Percentiles rank a stretch among this genome's conserved stretches.
phyloP scores from a whole-genome alignment of 768 basidiomycete genomes.

The Multifurca ochricompacta region DNA sequence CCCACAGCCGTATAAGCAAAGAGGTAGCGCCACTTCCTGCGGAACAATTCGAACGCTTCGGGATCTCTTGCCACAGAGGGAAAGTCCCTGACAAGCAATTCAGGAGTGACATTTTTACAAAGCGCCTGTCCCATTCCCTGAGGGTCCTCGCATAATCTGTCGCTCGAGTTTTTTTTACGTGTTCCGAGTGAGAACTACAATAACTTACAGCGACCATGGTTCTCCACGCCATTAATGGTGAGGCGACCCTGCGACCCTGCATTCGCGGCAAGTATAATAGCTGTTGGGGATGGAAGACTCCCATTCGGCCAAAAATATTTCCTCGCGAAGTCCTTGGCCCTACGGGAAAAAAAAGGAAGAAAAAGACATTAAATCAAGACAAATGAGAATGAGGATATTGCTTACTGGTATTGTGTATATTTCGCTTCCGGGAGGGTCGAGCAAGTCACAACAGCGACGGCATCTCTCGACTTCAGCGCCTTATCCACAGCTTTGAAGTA shows the following conservation, averaged over 20 bases:
- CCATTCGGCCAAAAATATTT: constrained; percentile 87
- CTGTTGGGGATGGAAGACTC: constrained; percentile 78
- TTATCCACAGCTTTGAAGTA: constrained; percentile 42
- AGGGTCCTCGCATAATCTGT: constrained; percentile 22
- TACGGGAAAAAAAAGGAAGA: constrained; percentile 20
- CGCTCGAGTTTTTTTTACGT: not conserved
- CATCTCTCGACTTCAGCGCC: constrained; percentile 41
- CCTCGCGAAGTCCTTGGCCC: constrained; percentile 80
- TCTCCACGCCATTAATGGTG: constrained; percentile 77
- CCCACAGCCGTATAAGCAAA: constrained; percentile 70
- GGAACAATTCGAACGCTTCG: constrained; percentile 55
- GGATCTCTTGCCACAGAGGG: constrained; percentile 44
- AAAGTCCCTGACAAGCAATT: constrained; percentile 48
- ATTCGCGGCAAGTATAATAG: constrained; percentile 67
- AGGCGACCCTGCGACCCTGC: constrained; percentile 65
- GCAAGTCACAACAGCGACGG: constrained; percentile 59
- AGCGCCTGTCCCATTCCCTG: too few species aligned
- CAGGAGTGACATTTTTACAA: constrained; percentile 43
- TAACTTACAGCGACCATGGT: constrained; percentile 65
- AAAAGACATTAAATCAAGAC: not conserved
- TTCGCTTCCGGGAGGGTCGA: constrained; percentile 41
- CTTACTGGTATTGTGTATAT: constrained; percentile 61
- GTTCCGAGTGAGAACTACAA: not conserved
- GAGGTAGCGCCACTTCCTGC: too few species aligned
- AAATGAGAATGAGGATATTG: constrained; percentile 1